Evolutionary conservation across 75 land plant species (phyloP).

Genomic region (Azolla pinnata): DNA sequence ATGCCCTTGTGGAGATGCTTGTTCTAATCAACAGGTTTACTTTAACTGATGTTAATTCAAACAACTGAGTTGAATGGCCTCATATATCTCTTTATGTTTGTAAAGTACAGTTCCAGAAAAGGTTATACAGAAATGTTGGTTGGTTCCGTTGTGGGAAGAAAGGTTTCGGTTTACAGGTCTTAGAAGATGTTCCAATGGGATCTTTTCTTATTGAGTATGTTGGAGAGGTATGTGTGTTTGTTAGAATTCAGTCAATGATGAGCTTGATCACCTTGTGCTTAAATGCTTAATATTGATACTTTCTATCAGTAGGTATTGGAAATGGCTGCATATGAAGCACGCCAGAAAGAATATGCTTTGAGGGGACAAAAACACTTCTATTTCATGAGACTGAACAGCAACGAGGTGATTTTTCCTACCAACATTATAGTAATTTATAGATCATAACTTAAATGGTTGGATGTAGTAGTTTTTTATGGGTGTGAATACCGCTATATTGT

Average conservation of each 20-base stretch:
- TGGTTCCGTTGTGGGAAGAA: slow-evolving; percentile 73
- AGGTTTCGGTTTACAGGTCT: slow-evolving; percentile 61
- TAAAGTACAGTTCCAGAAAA: slow-evolving; percentile 78
- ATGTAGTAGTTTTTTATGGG: too few relatives aligned
- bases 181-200: slow-evolving; percentile 51
- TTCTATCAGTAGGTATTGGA: slow-evolving; percentile 56
- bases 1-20: slow-evolving; percentile 85
- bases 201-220: slow-evolving; percentile 91
- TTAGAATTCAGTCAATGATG: background rate
- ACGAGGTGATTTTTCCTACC: slow-evolving; percentile 50
- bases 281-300: background rate
- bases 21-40: slow-evolving; percentile 89
- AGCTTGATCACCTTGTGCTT: slow-evolving; percentile 2
- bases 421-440: too few relatives aligned
- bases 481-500: too few relatives aligned
- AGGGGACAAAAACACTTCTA: slow-evolving; percentile 87
- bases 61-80: background rate
- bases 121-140: slow-evolving; percentile 50
- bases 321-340: slow-evolving; percentile 57
- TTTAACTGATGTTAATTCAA: background rate
- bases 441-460: too few relatives aligned
- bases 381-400: slow-evolving; percentile 90
- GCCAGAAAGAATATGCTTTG: slow-evolving; percentile 75
- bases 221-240: slow-evolving; percentile 62
- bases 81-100: background rate